These are phyloP conservation scores for Agaricus bisporus DNA, from an alignment of 768 basidiomycete species.

Conservation along the genomic window DNA sequence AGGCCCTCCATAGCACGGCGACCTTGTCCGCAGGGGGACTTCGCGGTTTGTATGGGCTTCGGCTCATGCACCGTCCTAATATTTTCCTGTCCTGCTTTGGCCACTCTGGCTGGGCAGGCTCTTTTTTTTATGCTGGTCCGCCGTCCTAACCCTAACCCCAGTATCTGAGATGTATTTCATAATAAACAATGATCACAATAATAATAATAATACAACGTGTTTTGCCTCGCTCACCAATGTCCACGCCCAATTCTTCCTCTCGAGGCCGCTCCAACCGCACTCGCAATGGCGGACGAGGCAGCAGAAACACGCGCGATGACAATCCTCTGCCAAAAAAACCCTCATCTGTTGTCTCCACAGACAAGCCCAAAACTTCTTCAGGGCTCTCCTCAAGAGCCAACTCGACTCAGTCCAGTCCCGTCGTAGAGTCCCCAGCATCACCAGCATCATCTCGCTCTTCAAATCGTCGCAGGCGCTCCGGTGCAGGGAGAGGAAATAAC, in stretches of 20 bases:
- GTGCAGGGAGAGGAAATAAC: constrained; percentile 25
- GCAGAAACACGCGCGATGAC: constrained; percentile 19
- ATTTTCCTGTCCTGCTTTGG: constrained; percentile 66
- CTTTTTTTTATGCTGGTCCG: constrained; percentile 13
- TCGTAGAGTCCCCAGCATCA: constrained; percentile 18
- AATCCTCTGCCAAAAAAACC: constrained; percentile 16
- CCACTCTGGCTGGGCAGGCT: constrained; percentile 54
- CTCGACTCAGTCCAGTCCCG: constrained; percentile 16
- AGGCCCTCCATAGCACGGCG: constrained; percentile 14
- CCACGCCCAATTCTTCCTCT: constrained; percentile 24
- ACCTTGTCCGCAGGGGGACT: constrained; percentile 17
- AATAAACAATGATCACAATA: not conserved
- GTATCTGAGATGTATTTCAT: not conserved
- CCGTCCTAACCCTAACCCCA: constrained; percentile 15
- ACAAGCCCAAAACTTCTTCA: constrained; percentile 26
- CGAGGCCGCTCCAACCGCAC: constrained; percentile 28
- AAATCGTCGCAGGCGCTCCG: constrained; percentile 47
- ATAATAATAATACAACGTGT: not conserved
- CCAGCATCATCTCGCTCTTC: constrained; percentile 32
- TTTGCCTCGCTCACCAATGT: constrained; percentile 10
- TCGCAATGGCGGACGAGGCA: constrained; percentile 25
- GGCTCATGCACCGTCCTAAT: constrained; percentile 71
- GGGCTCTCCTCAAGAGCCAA: constrained; percentile 27
- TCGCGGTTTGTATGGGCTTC: constrained; percentile 55
- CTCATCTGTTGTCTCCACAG: constrained; percentile 4